Evolutionary conservation across 2,329 filamentous ascomycete species (phyloP).

Genomic region (Trichophyton benhamiae): DNA sequence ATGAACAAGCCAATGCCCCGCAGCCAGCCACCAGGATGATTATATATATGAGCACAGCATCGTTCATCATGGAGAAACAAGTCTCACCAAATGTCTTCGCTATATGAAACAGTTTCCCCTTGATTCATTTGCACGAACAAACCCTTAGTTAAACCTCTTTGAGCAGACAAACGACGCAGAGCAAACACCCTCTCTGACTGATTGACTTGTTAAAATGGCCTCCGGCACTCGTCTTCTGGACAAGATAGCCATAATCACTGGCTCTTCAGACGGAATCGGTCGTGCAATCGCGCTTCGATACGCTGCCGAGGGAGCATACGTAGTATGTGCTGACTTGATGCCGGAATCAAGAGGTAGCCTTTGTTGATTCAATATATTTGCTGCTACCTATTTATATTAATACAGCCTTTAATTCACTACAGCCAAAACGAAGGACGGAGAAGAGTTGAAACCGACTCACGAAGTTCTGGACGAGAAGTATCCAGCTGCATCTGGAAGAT

Average conservation of each 20-base stretch:
- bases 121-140: not conserved
- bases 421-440: not conserved
- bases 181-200: not conserved
- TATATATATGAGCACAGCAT: not conserved
- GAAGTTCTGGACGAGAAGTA: conserved; percentile 9
- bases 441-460: conserved; percentile 13
- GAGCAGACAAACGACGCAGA: not conserved
- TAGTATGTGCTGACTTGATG: conserved; percentile 16
- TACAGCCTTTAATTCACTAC: no score
- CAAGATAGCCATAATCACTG: conserved; percentile 17
- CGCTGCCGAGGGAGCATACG: conserved; percentile 16
- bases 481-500: conserved; percentile 1
- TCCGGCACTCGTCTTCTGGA: conserved; percentile 5
- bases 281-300: conserved; percentile 15
- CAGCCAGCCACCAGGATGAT: not conserved
- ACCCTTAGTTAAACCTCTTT: not conserved
- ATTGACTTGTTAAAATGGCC: not conserved
- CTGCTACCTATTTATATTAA: not conserved
- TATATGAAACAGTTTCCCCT: not conserved
- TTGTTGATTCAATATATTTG: not conserved
- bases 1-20: not conserved
- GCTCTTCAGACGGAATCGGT: conserved; percentile 15
- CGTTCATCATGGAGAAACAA: not conserved
- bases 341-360: conserved; percentile 11
- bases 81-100: not conserved